Conservation (phyloP, 441 rosid genomes). For the Geranium incanum region DNA sequence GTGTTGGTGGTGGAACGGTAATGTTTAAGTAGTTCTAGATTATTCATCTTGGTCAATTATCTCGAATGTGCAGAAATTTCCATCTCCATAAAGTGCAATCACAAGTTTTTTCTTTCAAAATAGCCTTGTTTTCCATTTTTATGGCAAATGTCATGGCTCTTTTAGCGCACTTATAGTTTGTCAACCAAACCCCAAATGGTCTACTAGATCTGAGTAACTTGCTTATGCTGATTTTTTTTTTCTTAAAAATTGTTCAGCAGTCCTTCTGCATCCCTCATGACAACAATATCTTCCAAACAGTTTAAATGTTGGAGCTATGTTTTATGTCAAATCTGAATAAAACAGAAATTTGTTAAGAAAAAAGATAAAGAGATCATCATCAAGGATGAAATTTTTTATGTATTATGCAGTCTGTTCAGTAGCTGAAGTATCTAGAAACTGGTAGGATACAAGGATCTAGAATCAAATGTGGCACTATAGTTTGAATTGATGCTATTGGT, state of each 20-base stretch:
- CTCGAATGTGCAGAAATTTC: background rate
- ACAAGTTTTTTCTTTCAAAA: too few species aligned
- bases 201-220: background rate
- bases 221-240: background rate
- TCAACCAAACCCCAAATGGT: background rate
- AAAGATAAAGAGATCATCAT: background rate
- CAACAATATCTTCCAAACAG: too few species aligned
- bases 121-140: background rate
- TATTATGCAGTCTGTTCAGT: background rate
- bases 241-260: too few species aligned
- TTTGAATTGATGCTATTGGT: background rate
- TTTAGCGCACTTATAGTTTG: background rate
- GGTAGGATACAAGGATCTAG: background rate
- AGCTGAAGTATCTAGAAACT: background rate
- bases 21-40: constrained; percentile 11
- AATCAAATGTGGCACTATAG: background rate
- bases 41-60: constrained; percentile 1
- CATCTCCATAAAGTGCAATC: background rate
- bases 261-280: too few species aligned
- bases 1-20: constrained; percentile 94
- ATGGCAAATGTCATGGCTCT: background rate
- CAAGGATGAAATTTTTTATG: background rate
- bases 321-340: background rate
- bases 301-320: too few species aligned
- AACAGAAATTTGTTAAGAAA: background rate